Conservation (phyloP, 140 eudicot species). For the Cichorium intybus region DNA sequence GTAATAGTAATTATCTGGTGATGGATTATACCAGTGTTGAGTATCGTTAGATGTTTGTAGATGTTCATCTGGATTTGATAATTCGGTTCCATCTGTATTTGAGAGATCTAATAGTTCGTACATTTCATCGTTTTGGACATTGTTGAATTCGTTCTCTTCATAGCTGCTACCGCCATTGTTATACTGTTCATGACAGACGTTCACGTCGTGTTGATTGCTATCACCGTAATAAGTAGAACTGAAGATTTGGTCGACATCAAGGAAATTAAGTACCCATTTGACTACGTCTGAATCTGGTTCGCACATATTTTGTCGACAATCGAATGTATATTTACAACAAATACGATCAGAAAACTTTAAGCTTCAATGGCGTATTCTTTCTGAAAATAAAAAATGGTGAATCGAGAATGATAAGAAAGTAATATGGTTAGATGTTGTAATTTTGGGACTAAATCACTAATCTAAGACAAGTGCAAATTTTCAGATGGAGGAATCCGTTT, state of each 20-base stretch:
- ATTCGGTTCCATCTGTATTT: conserved; percentile 50
- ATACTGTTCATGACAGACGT: conserved; percentile 57
- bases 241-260: conserved; percentile 70
- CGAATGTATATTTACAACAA: not conserved
- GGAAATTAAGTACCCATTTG: conserved; percentile 63
- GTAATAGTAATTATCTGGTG: conserved; percentile 44
- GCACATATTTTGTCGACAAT: conserved; percentile 34
- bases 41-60: conserved; percentile 37
- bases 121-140: conserved; percentile 52
- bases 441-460: not conserved
- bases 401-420: not conserved
- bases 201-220: conserved; percentile 54
- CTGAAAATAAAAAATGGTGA: conserved; percentile 23
- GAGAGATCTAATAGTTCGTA: conserved; percentile 70
- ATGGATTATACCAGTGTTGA: conserved; percentile 41
- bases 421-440: not conserved
- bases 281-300: conserved; percentile 72
- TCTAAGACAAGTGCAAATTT: not conserved
- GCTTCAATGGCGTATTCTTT: not conserved
- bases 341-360: conserved; percentile 11
- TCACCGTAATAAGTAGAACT: conserved; percentile 67
- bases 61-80: conserved; percentile 24
- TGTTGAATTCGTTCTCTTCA: conserved; percentile 47
- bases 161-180: conserved; percentile 45
- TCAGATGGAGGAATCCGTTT: not conserved